A percentile compares a stretch with the other conserved stretches of the same genome.
phyloP scores from a whole-genome alignment of 2,329 filamentous ascomycete genomes.

The Aciculosporium take region DNA sequence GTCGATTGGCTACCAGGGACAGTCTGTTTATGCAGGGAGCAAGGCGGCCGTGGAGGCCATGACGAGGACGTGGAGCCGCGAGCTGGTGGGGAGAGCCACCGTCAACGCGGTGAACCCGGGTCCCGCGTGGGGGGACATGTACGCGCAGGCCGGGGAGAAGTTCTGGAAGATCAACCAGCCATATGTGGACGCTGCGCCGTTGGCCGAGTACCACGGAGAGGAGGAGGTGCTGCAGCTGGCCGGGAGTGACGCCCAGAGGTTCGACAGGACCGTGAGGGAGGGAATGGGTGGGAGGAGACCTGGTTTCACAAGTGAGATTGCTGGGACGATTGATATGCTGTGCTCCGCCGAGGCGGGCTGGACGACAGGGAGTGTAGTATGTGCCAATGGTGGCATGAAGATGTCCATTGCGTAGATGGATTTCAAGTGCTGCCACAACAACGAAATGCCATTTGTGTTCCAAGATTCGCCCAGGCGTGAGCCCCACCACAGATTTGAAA shows the following conservation, averaged over 20 bases:
- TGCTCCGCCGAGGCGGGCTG: constrained; percentile 51
- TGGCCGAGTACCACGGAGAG: constrained; percentile 21
- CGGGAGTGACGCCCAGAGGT: constrained; percentile 18
- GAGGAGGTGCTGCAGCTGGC: constrained; percentile 15
- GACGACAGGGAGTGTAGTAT: constrained; percentile 59
- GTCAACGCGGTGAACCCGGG: constrained; percentile 46
- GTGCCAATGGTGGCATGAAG: constrained; percentile 46
- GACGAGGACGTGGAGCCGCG: constrained; percentile 44
- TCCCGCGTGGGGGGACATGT: constrained; percentile 40
- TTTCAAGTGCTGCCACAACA: too few species aligned
- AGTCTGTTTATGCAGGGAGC: constrained; percentile 42
- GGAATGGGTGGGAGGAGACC: constrained; percentile 21
- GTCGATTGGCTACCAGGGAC: constrained; percentile 37
- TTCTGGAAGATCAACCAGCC: constrained; percentile 26
- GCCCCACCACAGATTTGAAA: too few species aligned
- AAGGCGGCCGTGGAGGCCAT: constrained; percentile 46
- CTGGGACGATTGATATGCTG: constrained; percentile 56
- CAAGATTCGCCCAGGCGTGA: too few species aligned
- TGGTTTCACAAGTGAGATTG: constrained; percentile 39
- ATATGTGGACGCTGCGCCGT: constrained; percentile 22
- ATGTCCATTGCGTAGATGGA: constrained; percentile 22
- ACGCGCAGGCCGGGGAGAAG: constrained; percentile 21
- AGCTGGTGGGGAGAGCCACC: constrained; percentile 37
- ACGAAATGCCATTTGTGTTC: too few species aligned
- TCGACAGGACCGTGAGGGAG: constrained; percentile 19